Conservation (phyloP, 2,329 filamentous ascomycete genomes). For the Alternaria sp. region DNA sequence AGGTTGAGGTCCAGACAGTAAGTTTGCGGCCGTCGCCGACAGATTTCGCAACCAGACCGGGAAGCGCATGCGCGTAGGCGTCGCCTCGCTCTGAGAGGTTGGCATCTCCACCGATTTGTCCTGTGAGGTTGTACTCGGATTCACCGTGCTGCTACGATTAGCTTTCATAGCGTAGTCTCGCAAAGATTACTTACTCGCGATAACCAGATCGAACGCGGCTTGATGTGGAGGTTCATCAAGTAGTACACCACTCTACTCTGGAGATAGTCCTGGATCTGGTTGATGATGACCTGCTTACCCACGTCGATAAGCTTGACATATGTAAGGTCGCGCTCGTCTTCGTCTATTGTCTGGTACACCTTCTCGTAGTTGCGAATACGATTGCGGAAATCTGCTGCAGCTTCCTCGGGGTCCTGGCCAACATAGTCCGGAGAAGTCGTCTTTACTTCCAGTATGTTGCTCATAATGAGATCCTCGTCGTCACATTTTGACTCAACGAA, state of each 20-base stretch:
- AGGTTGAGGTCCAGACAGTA: constrained; percentile 78
- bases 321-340: constrained; percentile 85
- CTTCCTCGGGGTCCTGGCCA: constrained; percentile 91
- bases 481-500: constrained; percentile 99
- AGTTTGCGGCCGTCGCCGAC: constrained; percentile 77
- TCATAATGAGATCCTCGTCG: constrained; percentile 95
- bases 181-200: constrained; percentile 74
- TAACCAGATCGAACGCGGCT: constrained; percentile 94
- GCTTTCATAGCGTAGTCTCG: not conserved
- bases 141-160: constrained; percentile 78
- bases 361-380: constrained; percentile 98
- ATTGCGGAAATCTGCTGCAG: constrained; percentile 90
- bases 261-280: constrained; percentile 94
- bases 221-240: constrained; percentile 98
- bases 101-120: constrained; percentile 92
- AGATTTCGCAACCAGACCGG: constrained; percentile 83
- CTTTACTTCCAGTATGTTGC: constrained; percentile 97
- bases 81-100: constrained; percentile 86
- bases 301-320: constrained; percentile 99
- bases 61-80: constrained; percentile 84
- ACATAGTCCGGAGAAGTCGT: constrained; percentile 94
- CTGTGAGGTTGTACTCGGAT: constrained; percentile 88
- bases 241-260: constrained; percentile 98
- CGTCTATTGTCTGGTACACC: constrained; percentile 92
- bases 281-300: constrained; percentile 96